phyloP scores from a whole-genome alignment of 805 yeast genomes.

The Candida sithepensis region DNA sequence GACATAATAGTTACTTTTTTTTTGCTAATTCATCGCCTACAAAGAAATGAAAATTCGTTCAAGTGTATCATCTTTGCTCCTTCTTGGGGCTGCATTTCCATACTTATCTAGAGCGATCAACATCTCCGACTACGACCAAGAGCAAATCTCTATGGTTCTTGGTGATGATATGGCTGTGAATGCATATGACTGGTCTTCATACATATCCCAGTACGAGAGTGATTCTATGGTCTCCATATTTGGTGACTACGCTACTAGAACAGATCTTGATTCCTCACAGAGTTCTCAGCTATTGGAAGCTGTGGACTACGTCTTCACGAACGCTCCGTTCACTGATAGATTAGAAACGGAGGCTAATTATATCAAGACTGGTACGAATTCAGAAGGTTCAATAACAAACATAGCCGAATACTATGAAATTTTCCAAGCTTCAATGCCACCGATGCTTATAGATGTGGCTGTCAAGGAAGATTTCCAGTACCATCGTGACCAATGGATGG shows the following conservation, averaged over 20 bases:
- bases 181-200: background rate
- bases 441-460: no score
- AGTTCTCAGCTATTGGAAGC: background rate
- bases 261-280: background rate
- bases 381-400: slow-evolving; percentile 1
- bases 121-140: background rate
- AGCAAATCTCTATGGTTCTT: background rate
- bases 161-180: background rate
- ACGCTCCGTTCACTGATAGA: slow-evolving; percentile 10
- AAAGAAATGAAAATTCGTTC: no score
- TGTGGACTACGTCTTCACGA: slow-evolving; percentile 12
- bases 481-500: background rate
- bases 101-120: background rate
- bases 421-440: no score
- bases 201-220: background rate
- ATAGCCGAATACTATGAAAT: background rate
- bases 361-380: slow-evolving; percentile 12
- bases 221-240: background rate
- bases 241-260: background rate
- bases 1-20: no score
- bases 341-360: slow-evolving; percentile 11
- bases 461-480: background rate
- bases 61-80: background rate
- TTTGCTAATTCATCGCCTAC: no score
- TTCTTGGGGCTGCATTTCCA: background rate